Conservation (phyloP, 2,329 filamentous ascomycete genomes). For the Cladosporium sp. region DNA sequence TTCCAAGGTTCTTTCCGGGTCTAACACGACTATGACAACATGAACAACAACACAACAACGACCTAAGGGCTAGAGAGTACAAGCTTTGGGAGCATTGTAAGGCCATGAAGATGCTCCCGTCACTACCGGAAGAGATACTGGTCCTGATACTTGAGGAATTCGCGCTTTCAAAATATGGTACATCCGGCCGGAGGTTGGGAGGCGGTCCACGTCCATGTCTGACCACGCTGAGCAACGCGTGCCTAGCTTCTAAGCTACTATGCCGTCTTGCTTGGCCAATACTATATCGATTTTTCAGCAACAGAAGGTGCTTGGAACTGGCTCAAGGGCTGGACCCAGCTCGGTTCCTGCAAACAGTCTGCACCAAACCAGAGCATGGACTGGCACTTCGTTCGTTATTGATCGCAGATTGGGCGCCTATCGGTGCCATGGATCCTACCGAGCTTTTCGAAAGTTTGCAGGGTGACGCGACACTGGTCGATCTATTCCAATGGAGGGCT, state of each 20-base stretch:
- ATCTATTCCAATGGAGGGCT: constrained; percentile 7
- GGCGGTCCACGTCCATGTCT: neutral
- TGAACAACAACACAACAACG: too few species aligned
- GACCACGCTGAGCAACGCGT: neutral
- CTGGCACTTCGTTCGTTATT: neutral
- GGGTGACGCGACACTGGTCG: neutral
- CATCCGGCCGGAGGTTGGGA: neutral
- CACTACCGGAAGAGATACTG: constrained; percentile 6
- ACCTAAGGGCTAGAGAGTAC: too few species aligned
- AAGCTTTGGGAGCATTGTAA: too few species aligned
- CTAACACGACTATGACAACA: neutral
- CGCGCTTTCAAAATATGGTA: neutral
- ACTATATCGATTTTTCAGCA: neutral
- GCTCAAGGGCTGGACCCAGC: neutral
- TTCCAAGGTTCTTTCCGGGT: neutral
- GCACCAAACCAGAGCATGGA: neutral
- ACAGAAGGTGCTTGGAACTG: neutral
- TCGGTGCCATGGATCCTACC: neutral
- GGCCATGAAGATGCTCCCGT: neutral
- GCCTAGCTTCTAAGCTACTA: neutral
- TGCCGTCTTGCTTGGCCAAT: constrained; percentile 6
- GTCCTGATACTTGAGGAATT: constrained; percentile 4
- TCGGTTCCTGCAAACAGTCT: constrained; percentile 1
- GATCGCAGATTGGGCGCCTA: neutral
- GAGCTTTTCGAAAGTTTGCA: neutral